Base-by-base conservation (phyloP, 2,329 filamentous ascomycete species). In the Penicillium sp. region DNA sequence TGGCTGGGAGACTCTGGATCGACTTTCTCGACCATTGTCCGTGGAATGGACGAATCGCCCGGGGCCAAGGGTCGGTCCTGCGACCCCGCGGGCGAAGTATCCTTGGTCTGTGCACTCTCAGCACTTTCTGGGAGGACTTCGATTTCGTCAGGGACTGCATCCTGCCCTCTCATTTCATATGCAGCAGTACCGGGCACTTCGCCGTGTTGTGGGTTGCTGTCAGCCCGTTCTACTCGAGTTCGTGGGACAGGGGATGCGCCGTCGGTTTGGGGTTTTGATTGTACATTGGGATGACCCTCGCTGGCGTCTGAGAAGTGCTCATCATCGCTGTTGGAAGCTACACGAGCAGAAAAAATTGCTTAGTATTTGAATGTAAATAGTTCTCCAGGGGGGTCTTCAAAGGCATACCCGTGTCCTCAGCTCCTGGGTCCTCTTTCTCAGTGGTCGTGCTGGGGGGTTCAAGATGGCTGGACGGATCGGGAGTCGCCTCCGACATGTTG, bases 281-380 rank as follows among this genome's bases (percentile, higher is more conserved):
- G 58, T 51, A 67, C 63, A 63, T 57, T 63, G 28, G 61, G 55
- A 41, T 71, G 70, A 60, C 81, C 83, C 74, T 86, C 84, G 39
- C 78, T 81, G 50, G 84, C 84, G 64, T 86, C 84, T 42, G 83
- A 85, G 68, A 86, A 87, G 69, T 86, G 81, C 55, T 86, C 84
- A 44, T 82, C 76, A 45, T 75, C 79, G 53, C 78, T 80, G 51
- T 79, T 79, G 36, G 78, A 80, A 42, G 68, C 75, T 66, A 73
- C 69, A 65, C 30, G 38, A 13, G 22, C 45, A 3, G 20, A 13
- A 27, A 25, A n/a, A 31, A 25, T 41, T 18, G 24, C 24, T 47
- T 42, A 45, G 42, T 30, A 38, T 25, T 44, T 6, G 25, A 28
- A 42, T n/a, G 8, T 41, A 41, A 46, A 18, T 30, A 35, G 48